A percentile compares a stretch with the other conserved stretches of the same genome.
phyloP scores from a whole-genome alignment of 2,329 filamentous ascomycete species.

The Metarhizium humberi region DNA sequence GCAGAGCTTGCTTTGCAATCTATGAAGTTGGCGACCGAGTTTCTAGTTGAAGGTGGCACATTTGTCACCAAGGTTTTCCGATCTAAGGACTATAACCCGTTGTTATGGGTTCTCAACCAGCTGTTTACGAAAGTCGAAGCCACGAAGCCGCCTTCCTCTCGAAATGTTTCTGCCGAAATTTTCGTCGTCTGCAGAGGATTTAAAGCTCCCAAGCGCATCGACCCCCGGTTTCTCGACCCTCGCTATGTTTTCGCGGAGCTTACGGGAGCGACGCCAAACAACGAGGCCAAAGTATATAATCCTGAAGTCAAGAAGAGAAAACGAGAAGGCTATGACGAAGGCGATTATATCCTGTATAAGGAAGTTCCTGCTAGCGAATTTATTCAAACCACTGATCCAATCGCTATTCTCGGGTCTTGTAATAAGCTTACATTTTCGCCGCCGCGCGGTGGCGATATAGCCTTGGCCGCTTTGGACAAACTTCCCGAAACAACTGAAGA shows the following conservation, averaged over 20 bases:
- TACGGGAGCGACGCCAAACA: constrained; percentile 77
- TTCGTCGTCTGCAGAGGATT: constrained; percentile 95
- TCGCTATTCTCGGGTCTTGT: constrained; percentile 77
- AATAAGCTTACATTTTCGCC: constrained; percentile 82
- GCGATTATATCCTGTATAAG: constrained; percentile 87
- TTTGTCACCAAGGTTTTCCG: constrained; percentile 98
- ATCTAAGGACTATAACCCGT: constrained; percentile 90
- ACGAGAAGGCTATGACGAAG: constrained; percentile 95
- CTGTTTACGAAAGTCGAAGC: constrained; percentile 92
- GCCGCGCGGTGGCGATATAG: constrained; percentile 71
- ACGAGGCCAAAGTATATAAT: constrained; percentile 97
- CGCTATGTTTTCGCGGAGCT: constrained; percentile 87
- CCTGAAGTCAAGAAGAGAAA: constrained; percentile 96
- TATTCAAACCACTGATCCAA: constrained; percentile 86
- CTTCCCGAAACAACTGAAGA: constrained; percentile 81
- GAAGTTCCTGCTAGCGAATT: constrained; percentile 84
- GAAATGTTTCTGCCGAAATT: constrained; percentile 96
- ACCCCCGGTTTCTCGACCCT: constrained; percentile 86
- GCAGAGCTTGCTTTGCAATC: constrained; percentile 86
- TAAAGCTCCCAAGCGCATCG: constrained; percentile 89
- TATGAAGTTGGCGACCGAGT: constrained; percentile 90
- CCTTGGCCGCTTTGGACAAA: constrained; percentile 74
- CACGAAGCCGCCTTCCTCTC: constrained; percentile 89
- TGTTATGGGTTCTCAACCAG: constrained; percentile 97
- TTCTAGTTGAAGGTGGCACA: constrained; percentile 76